These are phyloP conservation scores for Gossypium ekmanianum DNA, from an alignment of 345 rosid genomes.

Conservation along the genomic window DNA sequence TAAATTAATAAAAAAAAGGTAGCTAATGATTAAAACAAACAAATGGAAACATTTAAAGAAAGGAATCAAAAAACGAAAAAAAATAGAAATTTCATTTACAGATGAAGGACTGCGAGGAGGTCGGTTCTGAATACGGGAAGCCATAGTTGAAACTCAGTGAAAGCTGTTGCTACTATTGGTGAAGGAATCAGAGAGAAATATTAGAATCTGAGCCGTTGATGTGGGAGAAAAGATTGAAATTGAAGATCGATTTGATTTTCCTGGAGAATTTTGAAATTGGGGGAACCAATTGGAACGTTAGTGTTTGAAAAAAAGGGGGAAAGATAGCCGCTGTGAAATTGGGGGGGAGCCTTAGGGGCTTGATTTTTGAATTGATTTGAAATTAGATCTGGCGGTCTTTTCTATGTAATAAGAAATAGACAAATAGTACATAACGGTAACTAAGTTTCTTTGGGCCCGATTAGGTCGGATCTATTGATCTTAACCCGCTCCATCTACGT, in stretches of 20 bases:
- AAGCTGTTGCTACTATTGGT: background rate
- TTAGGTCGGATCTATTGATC: too few species aligned
- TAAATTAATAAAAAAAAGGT: conserved; percentile 12
- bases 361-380: conserved; percentile 45
- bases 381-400: conserved; percentile 34
- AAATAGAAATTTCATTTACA: conserved; percentile 30
- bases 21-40: background rate
- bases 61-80: background rate
- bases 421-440: conserved; percentile 1
- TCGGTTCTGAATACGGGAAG: conserved; percentile 73
- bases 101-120: conserved; percentile 66
- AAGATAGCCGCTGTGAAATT: conserved; percentile 8
- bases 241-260: background rate
- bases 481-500: too few species aligned
- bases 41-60: background rate
- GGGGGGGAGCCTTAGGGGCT: background rate
- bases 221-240: background rate
- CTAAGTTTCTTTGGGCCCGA: background rate
- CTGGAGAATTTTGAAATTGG: background rate
- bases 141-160: conserved; percentile 27
- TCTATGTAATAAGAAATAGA: background rate
- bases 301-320: conserved; percentile 24
- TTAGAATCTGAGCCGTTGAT: conserved; percentile 12
- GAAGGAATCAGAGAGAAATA: background rate
- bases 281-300: conserved; percentile 23